Evolutionary conservation across 108 stramenopile genomes (phyloP).

Genomic region (Licmophora abbreviata): DNA sequence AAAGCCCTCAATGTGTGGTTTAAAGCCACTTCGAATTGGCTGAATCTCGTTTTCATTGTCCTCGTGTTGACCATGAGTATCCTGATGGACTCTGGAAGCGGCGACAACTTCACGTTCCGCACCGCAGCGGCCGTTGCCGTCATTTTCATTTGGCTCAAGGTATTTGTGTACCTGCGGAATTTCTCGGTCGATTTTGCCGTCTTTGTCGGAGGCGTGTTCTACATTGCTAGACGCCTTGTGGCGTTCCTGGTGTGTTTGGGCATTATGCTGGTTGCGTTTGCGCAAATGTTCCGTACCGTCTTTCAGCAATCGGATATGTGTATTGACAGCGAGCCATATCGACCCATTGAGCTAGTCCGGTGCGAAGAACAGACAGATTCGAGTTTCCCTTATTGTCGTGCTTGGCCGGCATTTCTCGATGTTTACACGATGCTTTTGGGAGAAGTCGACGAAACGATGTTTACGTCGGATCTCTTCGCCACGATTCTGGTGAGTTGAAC

Average conservation of each 20-base stretch:
- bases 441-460: conserved; percentile 37
- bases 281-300: conserved; percentile 42
- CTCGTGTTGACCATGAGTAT: conserved; percentile 20
- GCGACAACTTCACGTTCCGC: conserved; percentile 24
- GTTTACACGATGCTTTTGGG: conserved; percentile 70
- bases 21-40: conserved; percentile 39
- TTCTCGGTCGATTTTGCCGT: conserved; percentile 42
- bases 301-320: conserved; percentile 25
- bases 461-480: conserved; percentile 23
- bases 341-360: conserved; percentile 5
- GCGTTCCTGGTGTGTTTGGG: conserved; percentile 36
- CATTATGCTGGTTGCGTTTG: conserved; percentile 40
- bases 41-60: conserved; percentile 23
- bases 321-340: conserved; percentile 7
- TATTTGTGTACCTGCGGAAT: conserved; percentile 35
- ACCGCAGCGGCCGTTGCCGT: conserved; percentile 26
- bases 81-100: background rate
- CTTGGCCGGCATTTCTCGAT: conserved; percentile 37
- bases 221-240: conserved; percentile 30
- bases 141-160: conserved; percentile 27
- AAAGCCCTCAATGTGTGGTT: conserved; percentile 46
- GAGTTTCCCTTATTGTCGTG: conserved; percentile 37
- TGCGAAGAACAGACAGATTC: conserved; percentile 15
- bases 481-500: conserved; percentile 18
- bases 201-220: conserved; percentile 36